These are phyloP conservation scores for Taphrina deformans DNA, from an alignment of 1,139 yeast genomes.

Conservation along the genomic window DNA sequence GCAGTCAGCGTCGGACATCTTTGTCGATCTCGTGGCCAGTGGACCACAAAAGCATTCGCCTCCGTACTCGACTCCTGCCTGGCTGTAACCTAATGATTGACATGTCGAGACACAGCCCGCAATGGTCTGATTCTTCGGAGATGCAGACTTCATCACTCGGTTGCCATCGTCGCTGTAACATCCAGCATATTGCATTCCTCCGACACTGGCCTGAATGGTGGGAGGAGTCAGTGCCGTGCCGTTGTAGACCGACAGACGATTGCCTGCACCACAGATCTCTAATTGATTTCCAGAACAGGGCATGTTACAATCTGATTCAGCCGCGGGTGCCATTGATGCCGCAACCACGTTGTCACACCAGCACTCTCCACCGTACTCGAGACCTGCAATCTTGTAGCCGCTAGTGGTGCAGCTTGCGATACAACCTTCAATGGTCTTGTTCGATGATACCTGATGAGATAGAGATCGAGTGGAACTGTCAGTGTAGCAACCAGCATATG, in stretches of 20 bases:
- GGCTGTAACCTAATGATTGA: conserved; percentile 2
- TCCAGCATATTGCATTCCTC: conserved; percentile 14
- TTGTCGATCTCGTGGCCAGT: conserved; percentile 4
- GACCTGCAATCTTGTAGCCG: conserved; percentile 33
- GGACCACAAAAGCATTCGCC: conserved; percentile 21
- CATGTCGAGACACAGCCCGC: conserved; percentile 20
- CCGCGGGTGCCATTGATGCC: conserved; percentile 2
- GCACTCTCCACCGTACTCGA: conserved; percentile 34
- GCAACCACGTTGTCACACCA: conserved; percentile 33
- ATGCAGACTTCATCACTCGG: conserved; percentile 6
- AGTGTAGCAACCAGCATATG: conserved; percentile 33
- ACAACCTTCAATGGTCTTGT: conserved; percentile 26
- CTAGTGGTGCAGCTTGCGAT: conserved; percentile 9
- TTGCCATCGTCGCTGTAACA: conserved; percentile 21
- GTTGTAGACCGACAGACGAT: conserved; percentile 29
- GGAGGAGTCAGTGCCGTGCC: conserved; percentile 10
- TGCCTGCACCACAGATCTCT: conserved; percentile 28
- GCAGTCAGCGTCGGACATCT: conserved; percentile 20
- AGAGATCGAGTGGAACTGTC: conserved; percentile 26
- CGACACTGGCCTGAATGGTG: conserved; percentile 10
- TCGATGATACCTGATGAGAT: conserved; percentile 4
- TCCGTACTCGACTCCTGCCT: conserved; percentile 19
- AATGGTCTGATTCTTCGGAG: conserved; percentile 4
- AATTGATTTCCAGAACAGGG: conserved; percentile 24
- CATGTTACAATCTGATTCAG: conserved; percentile 31